Evolutionary conservation across 1,139 yeast species (phyloP).

Genomic region (Pichia sp.): DNA sequence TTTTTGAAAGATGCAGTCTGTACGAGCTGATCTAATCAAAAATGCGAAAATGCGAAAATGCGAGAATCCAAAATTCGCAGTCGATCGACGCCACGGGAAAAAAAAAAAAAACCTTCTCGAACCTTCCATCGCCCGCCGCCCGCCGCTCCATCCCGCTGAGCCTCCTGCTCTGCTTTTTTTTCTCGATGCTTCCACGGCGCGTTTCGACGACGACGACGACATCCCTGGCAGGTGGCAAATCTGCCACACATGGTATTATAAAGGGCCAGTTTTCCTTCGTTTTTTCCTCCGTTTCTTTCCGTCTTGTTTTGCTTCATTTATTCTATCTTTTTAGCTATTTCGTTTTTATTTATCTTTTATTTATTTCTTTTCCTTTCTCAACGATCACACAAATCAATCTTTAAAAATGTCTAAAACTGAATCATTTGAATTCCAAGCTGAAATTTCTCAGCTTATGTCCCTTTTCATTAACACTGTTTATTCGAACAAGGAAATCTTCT

Average conservation of each 20-base stretch:
- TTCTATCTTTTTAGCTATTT: not conserved
- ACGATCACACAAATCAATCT: too few relatives aligned
- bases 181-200: too few relatives aligned
- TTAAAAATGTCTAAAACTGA: slow-evolving; percentile 53
- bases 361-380: not conserved
- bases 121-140: not conserved
- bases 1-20: too few relatives aligned
- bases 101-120: not conserved
- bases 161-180: not conserved
- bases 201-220: not conserved
- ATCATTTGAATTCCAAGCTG: slow-evolving; percentile 98
- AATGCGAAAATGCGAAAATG: too few relatives aligned
- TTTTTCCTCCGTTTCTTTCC: not conserved
- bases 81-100: too few relatives aligned
- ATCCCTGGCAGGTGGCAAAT: too few relatives aligned
- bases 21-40: too few relatives aligned
- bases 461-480: slow-evolving; percentile 99
- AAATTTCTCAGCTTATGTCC: slow-evolving; percentile 99
- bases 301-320: not conserved
- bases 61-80: too few relatives aligned
- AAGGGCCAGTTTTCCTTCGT: not conserved
- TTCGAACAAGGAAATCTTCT: slow-evolving; percentile 98
- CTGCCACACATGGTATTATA: too few relatives aligned
- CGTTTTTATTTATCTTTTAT: too few relatives aligned
- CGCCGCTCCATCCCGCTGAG: not conserved